phyloP scores from a whole-genome alignment of 2,329 filamentous ascomycete genomes.

The Epichloe uncinata region DNA sequence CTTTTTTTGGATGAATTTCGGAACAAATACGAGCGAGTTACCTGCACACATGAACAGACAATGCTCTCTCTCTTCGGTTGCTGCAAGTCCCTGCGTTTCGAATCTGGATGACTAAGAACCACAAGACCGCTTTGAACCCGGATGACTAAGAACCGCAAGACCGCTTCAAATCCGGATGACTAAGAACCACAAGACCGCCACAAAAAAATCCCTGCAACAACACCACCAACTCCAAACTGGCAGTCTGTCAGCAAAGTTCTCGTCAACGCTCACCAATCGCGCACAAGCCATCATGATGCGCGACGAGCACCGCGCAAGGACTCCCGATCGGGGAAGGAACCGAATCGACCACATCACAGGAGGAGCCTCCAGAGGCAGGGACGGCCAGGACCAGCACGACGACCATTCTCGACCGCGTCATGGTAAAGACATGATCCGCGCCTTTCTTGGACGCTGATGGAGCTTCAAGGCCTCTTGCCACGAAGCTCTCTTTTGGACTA shows the following conservation, averaged over 20 bases:
- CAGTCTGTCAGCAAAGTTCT: neutral
- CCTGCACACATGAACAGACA: too few relatives aligned
- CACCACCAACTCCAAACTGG: too few relatives aligned
- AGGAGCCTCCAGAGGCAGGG: slow-evolving; percentile 8
- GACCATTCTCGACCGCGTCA: slow-evolving; percentile 34
- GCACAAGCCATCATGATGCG: slow-evolving; percentile 25
- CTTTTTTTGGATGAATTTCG: too few relatives aligned
- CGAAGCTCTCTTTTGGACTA: slow-evolving; percentile 3
- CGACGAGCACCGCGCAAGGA: slow-evolving; percentile 25
- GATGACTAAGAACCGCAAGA: neutral
- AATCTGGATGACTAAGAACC: neutral
- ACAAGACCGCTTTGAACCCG: neutral
- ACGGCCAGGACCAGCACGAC: slow-evolving; percentile 18
- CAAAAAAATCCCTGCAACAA: too few relatives aligned
- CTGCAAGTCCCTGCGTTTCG: neutral
- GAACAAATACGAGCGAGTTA: too few relatives aligned
- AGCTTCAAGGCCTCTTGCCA: slow-evolving; percentile 4
- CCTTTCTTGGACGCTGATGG: slow-evolving; percentile 13
- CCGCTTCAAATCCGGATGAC: neutral
- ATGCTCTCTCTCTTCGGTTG: too few relatives aligned
- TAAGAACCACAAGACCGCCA: neutral
- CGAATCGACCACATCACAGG: slow-evolving; percentile 4
- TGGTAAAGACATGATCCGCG: slow-evolving; percentile 31
- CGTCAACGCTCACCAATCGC: neutral
- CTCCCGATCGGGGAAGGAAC: slow-evolving; percentile 16